Evolutionary conservation across 768 basidiomycete species (phyloP), one percentile per base, ranked within the genome.

Genomic region (Serendipita sp.): DNA sequence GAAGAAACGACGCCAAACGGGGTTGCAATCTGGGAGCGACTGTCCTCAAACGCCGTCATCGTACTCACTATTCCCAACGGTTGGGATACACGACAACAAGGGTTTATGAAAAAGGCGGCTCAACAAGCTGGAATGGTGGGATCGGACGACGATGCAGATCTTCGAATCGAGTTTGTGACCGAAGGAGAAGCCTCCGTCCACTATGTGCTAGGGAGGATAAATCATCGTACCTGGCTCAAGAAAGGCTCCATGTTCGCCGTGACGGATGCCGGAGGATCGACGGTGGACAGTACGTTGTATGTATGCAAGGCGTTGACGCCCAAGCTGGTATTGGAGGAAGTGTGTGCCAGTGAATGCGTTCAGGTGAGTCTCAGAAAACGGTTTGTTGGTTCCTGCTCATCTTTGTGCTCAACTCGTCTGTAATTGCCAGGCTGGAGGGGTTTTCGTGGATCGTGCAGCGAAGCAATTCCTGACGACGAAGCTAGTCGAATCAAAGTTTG

Each of bases 401-500:
- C n/a, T n/a, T n/a, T n/a, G n/a, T n/a, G n/a, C n/a, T n/a, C n/a
- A n/a, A n/a, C n/a, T n/a, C n/a, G n/a, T n/a, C n/a, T n/a, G n/a
- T n/a, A n/a, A n/a, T n/a, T n/a, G 20, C n/a, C 45, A 48, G 45
- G 45, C 45, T n/a, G 45, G 20, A 1, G 45, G 45, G 7, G 45
- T 48, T n/a, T 20, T 20, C 26, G 45, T 48, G 20, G 45, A 48
- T 28, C n/a, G 20, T 31, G 56, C 38, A 9, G 9, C 16, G 16
- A 1, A 14, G 28, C 13, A 1, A 3, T n/a, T 24, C 42, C 42
- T 42, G 65, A 51, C 43, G 81, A 79, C 64, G 26, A 74, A 73
- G 63, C 72, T 82, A 3, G 61, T 61, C 17, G 73, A 74, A 9
- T 79, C 78, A 1, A 70, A 70, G 26, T 81, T 73, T 20, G 72